Conservation (phyloP, 371 early-diverging fungal species). For the Apophysomyces variabilis region DNA sequence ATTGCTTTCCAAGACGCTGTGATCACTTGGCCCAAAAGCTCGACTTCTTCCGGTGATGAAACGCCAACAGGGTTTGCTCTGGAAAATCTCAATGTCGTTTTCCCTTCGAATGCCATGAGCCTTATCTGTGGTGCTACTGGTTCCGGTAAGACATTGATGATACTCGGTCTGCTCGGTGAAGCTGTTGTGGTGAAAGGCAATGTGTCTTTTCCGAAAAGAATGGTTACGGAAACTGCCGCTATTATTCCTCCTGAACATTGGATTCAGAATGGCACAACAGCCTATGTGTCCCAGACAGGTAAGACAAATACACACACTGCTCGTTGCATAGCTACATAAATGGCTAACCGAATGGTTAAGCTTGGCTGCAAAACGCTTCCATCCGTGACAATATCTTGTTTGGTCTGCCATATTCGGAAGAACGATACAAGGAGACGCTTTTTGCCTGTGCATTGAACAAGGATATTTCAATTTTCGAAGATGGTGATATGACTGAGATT, state of each 20-base stretch:
- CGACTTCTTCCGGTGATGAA: background rate
- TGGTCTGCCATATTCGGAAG: constrained; percentile 31
- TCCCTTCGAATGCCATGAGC: constrained; percentile 56
- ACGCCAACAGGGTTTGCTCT: constrained; percentile 29
- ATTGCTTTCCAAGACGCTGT: constrained; percentile 44
- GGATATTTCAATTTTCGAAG: constrained; percentile 51
- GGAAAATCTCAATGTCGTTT: constrained; percentile 42
- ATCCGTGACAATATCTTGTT: constrained; percentile 59
- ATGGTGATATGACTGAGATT: constrained; percentile 86
- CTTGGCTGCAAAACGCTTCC: constrained; percentile 80
- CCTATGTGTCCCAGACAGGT: background rate
- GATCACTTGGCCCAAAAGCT: constrained; percentile 18
- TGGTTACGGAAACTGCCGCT: background rate
- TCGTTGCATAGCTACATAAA: no score
- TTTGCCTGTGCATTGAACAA: constrained; percentile 51
- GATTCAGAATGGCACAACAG: background rate
- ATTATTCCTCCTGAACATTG: constrained; percentile 1
- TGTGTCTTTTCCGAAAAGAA: constrained; percentile 37
- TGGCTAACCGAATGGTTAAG: constrained; percentile 35
- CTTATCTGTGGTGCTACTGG: constrained; percentile 73
- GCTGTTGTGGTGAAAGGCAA: constrained; percentile 42
- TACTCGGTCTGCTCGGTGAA: constrained; percentile 71
- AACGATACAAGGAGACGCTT: constrained; percentile 50
- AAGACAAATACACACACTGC: background rate
- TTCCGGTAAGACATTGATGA: constrained; percentile 67